Base-by-base conservation (phyloP, 176 grass and related monocot species). In the Microstegium vimineum region DNA sequence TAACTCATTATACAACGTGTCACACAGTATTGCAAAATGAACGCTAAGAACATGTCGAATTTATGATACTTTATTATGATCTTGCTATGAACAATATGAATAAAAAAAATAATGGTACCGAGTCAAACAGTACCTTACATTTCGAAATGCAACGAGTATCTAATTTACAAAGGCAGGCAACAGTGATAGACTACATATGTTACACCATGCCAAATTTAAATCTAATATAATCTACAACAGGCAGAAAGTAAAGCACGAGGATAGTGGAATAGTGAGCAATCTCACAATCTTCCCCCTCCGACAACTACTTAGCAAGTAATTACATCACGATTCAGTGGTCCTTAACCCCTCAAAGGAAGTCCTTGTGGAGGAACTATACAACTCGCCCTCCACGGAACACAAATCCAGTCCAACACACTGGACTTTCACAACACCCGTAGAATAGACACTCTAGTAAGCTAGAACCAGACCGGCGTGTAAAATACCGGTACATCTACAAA, bases 321-420 rank as follows among this genome's bases (percentile, higher is more conserved):
- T 91, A 91, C 85, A 87, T 77, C 80, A 83, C 70, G 82, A 84
- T n/a, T 66, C 51, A 70, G 76, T 84, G 38, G 76, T 80, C 34
- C 63, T 35, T 36, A 76, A 37, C 76, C 75, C 52, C 28, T 66
- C 62, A 84, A 76, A 74, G 38, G 38, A 76, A 74, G 85, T 64
- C 63, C 64, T 28, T 27, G 81, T 84, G 84, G 89, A 81, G 72
- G 76, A 84, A 87, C 76, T 84, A 83, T 84, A 91, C 70, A 91
- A 66, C 65, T 54, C 76, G 85, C 81, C 81, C 76, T 87, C 85
- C 81, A 84, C 62, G 7, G 75, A 87, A 84, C 81, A 91, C 81
- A 91, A 66, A 81, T 56, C 62, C 76, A 64, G 85, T 20, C 70
- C 76, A 84, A 81, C 68, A 91, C 62, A 76, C 76, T 84, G 81